phyloP scores from a whole-genome alignment of 2,329 filamentous ascomycete species.

The Phialophora expanda region DNA sequence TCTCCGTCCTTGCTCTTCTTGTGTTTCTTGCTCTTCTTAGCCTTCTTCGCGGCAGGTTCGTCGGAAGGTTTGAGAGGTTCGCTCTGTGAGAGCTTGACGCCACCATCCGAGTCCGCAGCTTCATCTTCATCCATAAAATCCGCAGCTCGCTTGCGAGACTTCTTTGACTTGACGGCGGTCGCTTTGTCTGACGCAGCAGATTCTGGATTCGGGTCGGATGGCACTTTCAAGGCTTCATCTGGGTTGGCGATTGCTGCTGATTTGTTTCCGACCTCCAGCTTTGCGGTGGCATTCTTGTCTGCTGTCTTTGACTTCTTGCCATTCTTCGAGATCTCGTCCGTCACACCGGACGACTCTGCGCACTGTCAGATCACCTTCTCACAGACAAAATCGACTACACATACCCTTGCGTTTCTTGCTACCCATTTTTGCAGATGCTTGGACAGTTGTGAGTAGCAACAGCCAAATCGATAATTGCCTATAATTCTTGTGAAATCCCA shows the following conservation, averaged over 20 bases:
- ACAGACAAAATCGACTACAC: background rate
- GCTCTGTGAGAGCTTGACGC: constrained; percentile 57
- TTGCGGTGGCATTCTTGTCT: constrained; percentile 45
- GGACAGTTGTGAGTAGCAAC: background rate
- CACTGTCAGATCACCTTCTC: constrained; percentile 14
- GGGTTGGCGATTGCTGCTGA: constrained; percentile 34
- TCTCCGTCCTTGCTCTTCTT: constrained; percentile 48
- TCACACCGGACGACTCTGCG: constrained; percentile 26
- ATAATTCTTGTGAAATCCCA: background rate
- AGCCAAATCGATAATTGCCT: background rate
- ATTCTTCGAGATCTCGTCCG: constrained; percentile 59
- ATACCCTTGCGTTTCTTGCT: constrained; percentile 40
- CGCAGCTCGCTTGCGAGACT: constrained; percentile 55
- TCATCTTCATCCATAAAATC: constrained; percentile 56
- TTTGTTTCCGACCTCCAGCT: constrained; percentile 36
- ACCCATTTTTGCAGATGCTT: constrained; percentile 29
- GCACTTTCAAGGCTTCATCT: background rate
- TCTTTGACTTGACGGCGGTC: constrained; percentile 46
- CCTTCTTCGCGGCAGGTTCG: constrained; percentile 41
- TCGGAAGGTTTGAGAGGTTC: constrained; percentile 45
- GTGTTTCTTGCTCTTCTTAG: constrained; percentile 42
- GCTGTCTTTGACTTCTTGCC: constrained; percentile 44
- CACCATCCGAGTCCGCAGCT: constrained; percentile 42
- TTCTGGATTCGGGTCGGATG: constrained; percentile 24
- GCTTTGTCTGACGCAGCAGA: constrained; percentile 43